Evolutionary conservation across 768 basidiomycete genomes (phyloP).

Genomic region (Leccinum imitatum): DNA sequence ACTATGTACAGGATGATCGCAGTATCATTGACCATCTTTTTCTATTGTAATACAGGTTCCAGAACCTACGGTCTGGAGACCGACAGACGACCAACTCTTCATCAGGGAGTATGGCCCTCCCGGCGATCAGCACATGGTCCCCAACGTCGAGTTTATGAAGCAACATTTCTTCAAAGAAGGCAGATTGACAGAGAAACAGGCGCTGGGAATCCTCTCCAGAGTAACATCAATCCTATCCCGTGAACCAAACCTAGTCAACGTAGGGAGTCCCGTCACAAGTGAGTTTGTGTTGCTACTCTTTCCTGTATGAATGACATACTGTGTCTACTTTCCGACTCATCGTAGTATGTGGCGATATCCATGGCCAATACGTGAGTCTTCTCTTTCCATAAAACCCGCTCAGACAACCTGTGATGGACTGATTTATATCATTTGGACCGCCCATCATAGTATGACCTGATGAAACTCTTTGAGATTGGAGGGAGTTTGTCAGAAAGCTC

Average conservation of each 20-base stretch:
- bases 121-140: conserved; percentile 44
- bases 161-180: conserved; percentile 91
- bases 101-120: conserved; percentile 42
- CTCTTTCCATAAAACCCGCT: conserved; percentile 88
- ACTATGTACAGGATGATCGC: conserved; percentile 20
- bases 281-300: conserved; percentile 31
- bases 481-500: conserved; percentile 80
- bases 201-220: conserved; percentile 67
- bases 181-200: conserved; percentile 78
- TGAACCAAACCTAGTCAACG: conserved; percentile 85
- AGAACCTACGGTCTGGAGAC: conserved; percentile 59
- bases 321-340: conserved; percentile 5
- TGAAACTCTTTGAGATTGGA: conserved; percentile 97
- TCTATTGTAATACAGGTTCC: conserved; percentile 52
- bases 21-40: conserved; percentile 26
- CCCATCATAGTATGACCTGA: conserved; percentile 81
- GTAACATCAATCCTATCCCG: conserved; percentile 62
- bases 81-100: conserved; percentile 76
- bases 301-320: conserved; percentile 8
- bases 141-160: conserved; percentile 79
- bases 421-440: not conserved
- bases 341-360: conserved; percentile 93
- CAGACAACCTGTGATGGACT: conserved; percentile 33
- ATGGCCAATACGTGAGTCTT: conserved; percentile 87
- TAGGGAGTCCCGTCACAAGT: conserved; percentile 92